These are phyloP conservation scores for Ceratobasidium theobromae DNA, from an alignment of 1,284 basidiomycete species.

Conservation along the genomic window DNA sequence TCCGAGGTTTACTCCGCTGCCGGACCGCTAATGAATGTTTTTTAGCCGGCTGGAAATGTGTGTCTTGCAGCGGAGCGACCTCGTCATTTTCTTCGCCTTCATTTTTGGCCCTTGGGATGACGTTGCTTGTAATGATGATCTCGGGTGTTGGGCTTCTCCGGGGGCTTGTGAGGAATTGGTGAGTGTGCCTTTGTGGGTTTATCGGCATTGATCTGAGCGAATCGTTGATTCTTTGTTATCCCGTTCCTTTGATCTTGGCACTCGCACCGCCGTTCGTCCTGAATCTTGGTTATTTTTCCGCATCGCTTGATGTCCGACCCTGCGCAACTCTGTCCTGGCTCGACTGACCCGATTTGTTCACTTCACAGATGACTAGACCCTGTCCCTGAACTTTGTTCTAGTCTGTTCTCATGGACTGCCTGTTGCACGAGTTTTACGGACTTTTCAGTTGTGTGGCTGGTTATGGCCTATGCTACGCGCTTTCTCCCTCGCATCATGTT, in stretches of 20 bases:
- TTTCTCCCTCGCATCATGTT: not conserved
- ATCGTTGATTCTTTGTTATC: not conserved
- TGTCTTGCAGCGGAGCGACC: conserved; percentile 57
- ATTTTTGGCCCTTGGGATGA: conserved; percentile 63
- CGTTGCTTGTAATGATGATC: conserved; percentile 69
- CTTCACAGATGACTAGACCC: too few relatives aligned
- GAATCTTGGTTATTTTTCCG: too few relatives aligned
- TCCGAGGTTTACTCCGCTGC: conserved; percentile 34
- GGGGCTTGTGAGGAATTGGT: conserved; percentile 11
- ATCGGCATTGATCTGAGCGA: not conserved
- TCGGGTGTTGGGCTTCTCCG: conserved; percentile 69
- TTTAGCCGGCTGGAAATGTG: conserved; percentile 71
- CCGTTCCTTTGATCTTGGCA: too few relatives aligned
- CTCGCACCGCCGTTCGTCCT: too few relatives aligned
- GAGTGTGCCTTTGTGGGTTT: not conserved
- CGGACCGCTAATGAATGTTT: conserved; percentile 14
- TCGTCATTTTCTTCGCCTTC: conserved; percentile 60
- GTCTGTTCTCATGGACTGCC: too few relatives aligned
- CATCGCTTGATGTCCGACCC: too few relatives aligned
- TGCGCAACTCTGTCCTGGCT: too few relatives aligned
- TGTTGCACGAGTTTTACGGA: too few relatives aligned
- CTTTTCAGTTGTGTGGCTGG: too few relatives aligned
- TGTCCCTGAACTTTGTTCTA: too few relatives aligned
- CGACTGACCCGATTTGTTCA: too few relatives aligned
- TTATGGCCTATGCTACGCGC: not conserved